phyloP scores from a whole-genome alignment of 352 stramenopile species.

The Phytophthora ramorum region DNA sequence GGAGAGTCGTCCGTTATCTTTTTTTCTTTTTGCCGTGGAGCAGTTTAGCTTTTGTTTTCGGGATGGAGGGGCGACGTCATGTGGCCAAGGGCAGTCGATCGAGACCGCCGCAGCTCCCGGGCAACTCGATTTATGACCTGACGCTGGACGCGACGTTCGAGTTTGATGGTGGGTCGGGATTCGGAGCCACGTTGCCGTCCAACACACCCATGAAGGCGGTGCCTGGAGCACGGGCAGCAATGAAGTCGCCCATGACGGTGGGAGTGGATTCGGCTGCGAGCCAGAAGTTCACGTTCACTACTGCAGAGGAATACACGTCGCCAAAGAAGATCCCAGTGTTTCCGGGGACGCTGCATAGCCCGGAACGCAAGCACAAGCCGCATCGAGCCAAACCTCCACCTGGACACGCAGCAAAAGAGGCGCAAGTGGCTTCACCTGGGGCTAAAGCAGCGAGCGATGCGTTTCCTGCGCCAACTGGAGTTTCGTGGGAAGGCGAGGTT shows the following conservation, averaged over 20 bases:
- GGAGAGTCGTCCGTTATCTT: slow-evolving; percentile 17
- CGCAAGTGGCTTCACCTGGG: slow-evolving; percentile 14
- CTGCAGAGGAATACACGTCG: slow-evolving; percentile 68
- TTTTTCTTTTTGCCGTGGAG: slow-evolving; percentile 8
- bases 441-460: slow-evolving; percentile 10
- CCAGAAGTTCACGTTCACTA: slow-evolving; percentile 80
- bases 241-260: slow-evolving; percentile 27
- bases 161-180: slow-evolving; percentile 73
- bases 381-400: slow-evolving; percentile 19
- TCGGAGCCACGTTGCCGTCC: slow-evolving; percentile 61
- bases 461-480: slow-evolving; percentile 2
- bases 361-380: slow-evolving; percentile 40
- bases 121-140: slow-evolving; percentile 54
- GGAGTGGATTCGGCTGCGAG: background rate
- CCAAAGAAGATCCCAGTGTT: slow-evolving; percentile 84
- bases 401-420: slow-evolving; percentile 19
- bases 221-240: slow-evolving; percentile 16
- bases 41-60: slow-evolving; percentile 12
- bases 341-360: slow-evolving; percentile 64
- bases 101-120: slow-evolving; percentile 7
- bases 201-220: slow-evolving; percentile 63
- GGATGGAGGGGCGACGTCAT: background rate
- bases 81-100: slow-evolving; percentile 3
- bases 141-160: slow-evolving; percentile 69
- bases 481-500: slow-evolving; percentile 19